A percentile compares a stretch with the other conserved stretches of the same genome.
Evolutionary conservation across 305 asterid species (phyloP).

Genomic region (Stenogyne calaminthoides): DNA sequence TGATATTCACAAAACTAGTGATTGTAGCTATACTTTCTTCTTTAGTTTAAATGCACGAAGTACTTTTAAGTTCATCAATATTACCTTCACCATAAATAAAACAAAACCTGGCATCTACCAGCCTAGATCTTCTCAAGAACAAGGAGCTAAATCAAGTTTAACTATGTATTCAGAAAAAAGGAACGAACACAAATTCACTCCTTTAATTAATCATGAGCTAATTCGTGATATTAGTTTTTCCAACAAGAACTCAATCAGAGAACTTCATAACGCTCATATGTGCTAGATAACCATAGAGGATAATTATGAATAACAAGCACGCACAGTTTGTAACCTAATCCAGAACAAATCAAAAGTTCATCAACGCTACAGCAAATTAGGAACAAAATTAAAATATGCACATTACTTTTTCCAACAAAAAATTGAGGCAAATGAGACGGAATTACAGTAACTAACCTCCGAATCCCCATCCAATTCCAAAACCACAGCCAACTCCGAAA

Average conservation of each 20-base stretch:
- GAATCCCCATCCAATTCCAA: constrained; percentile 98
- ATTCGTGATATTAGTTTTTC: background rate
- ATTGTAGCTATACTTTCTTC: background rate
- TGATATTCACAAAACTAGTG: background rate
- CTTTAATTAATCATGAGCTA: background rate
- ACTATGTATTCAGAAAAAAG: background rate
- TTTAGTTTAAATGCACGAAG: background rate
- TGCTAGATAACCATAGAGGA: background rate
- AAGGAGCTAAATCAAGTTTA: background rate
- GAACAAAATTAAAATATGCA: background rate
- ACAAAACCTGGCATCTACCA: background rate
- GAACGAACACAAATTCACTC: background rate
- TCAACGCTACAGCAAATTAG: background rate
- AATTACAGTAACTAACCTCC: constrained; percentile 64
- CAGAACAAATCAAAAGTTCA: background rate
- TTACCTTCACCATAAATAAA: background rate
- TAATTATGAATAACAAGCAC: background rate
- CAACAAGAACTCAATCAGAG: background rate
- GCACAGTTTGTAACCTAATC: background rate
- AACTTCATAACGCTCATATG: background rate
- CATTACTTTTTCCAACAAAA: background rate
- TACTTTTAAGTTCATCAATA: background rate
- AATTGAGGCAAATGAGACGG: background rate
- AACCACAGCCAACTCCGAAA: constrained; percentile 93
- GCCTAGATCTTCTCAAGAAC: background rate